Base-by-base conservation (phyloP, 2,329 filamentous ascomycete species). In the Trichoderma gracile region DNA sequence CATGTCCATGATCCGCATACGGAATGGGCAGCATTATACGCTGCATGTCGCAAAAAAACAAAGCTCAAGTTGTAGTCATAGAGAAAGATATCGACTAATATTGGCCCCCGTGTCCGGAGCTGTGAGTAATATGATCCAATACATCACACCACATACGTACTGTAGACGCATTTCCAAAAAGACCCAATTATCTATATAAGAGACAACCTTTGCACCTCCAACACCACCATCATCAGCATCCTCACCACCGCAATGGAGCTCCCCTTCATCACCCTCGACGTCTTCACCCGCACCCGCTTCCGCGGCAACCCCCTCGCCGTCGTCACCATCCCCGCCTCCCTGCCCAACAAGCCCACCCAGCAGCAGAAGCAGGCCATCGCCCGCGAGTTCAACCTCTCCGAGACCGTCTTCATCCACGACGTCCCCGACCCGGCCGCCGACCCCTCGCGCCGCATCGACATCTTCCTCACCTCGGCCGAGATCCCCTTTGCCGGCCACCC, bases 401-500 rank as follows among this genome's bases (percentile, higher is more conserved):
- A 88, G 73, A 88, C 86, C 0, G 83, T 87, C 53, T 89, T 89
- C 70, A 74, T 88, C 40, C 84, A 88, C 74, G 80, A 82, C 55
- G 67, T 73, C 54, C 69, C 74, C 30, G 74, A 77, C 54, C 67
- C 71, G 23, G 65, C 68, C 14, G 72, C 73, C 61, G 71, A 76
- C 66, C 67, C 61, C 64, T 54, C 71, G 21, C 74, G 82, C 49
- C 75, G 75, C 60, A 79, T 88, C 68, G 83, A 87, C 73, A 89
- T 89, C 69, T 89, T 88, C 77, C 84, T 84, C 40, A 72, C 77
- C 47, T 71, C 75, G 9, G 71, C 76, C 40, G 86, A 89, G 73
- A 74, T 88, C 19, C 82, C 84, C 21, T 88, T 89, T 68, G 85
- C 86, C 3, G 86, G 86, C 2, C 86, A 89, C 74, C 86, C 86